A percentile compares a stretch with the other conserved stretches of the same genome.
phyloP scores from a whole-genome alignment of 495 filamentous ascomycete genomes.

The Chaetomidium leptoderma region DNA sequence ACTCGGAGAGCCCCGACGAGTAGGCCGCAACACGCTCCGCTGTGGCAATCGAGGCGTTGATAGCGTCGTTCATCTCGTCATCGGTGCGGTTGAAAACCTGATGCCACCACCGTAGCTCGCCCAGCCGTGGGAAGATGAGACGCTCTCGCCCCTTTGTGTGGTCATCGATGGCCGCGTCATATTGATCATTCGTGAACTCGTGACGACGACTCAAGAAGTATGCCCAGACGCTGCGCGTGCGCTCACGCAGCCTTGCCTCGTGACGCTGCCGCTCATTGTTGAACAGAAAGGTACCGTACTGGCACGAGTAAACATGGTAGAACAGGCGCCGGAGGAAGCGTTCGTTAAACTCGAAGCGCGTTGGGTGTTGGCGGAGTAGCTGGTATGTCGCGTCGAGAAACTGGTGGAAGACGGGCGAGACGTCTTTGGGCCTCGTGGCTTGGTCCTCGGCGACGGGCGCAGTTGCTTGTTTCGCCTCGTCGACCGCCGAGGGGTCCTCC shows the following conservation, averaged over 20 bases:
- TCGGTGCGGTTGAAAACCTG: conserved; percentile 81
- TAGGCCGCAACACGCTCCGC: conserved; percentile 32
- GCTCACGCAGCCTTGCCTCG: conserved; percentile 64
- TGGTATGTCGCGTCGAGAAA: conserved; percentile 96
- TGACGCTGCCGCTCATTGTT: conserved; percentile 88
- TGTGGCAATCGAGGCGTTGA: conserved; percentile 40
- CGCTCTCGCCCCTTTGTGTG: conserved; percentile 70
- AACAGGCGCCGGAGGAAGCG: conserved; percentile 84
- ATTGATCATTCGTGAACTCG: conserved; percentile 78
- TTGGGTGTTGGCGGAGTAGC: conserved; percentile 79
- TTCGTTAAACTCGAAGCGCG: conserved; percentile 95
- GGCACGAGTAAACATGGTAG: conserved; percentile 93
- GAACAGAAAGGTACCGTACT: conserved; percentile 95
- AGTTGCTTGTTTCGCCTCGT: conserved; percentile 31
- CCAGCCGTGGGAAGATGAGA: conserved; percentile 70
- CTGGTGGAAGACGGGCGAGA: conserved; percentile 96
- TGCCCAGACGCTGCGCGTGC: conserved; percentile 89
- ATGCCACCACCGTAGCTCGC: conserved; percentile 80
- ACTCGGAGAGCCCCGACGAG: conserved; percentile 23
- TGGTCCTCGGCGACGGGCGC: conserved; percentile 35
- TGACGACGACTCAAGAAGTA: conserved; percentile 78
- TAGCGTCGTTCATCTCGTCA: conserved; percentile 83
- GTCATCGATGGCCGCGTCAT: conserved; percentile 74
- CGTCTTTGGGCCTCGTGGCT: conserved; percentile 65
- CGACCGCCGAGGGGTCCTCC: conserved; percentile 56